Conservation (phyloP, 306 rosid species). For the Malus orientalis region DNA sequence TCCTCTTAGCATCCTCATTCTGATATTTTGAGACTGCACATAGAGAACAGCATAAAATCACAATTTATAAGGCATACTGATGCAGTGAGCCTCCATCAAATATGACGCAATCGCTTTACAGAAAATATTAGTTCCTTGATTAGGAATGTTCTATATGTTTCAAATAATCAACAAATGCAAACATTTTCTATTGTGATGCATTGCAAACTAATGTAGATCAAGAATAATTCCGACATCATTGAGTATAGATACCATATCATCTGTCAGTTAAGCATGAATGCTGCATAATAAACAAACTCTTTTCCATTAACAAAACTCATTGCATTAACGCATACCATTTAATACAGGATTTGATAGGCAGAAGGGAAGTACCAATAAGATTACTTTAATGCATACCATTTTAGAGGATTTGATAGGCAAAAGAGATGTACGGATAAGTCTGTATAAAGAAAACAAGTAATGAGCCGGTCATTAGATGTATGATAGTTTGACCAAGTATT, state of each 20-base stretch:
- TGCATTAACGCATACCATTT: neutral
- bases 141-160: too few relatives aligned
- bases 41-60: slow-evolving; percentile 7
- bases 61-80: neutral
- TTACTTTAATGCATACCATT: neutral
- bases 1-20: slow-evolving; percentile 57
- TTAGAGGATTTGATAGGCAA: neutral
- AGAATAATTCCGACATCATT: neutral
- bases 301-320: neutral
- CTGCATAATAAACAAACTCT: neutral
- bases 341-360: neutral
- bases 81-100: neutral
- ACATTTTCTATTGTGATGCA: neutral
- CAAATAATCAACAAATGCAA: neutral
- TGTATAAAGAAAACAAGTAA: neutral
- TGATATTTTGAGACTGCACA: slow-evolving; percentile 64
- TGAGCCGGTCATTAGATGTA: neutral
- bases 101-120: neutral
- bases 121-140: neutral
- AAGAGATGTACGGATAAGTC: neutral
- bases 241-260: neutral
- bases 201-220: neutral
- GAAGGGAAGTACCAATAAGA: neutral
- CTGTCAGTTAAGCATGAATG: neutral
- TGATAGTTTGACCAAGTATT: slow-evolving; percentile 10